A percentile compares a stretch with the other conserved stretches of the same genome.
Conservation (phyloP, 163 green algal species). For the Scenedesmus sp. region DNA sequence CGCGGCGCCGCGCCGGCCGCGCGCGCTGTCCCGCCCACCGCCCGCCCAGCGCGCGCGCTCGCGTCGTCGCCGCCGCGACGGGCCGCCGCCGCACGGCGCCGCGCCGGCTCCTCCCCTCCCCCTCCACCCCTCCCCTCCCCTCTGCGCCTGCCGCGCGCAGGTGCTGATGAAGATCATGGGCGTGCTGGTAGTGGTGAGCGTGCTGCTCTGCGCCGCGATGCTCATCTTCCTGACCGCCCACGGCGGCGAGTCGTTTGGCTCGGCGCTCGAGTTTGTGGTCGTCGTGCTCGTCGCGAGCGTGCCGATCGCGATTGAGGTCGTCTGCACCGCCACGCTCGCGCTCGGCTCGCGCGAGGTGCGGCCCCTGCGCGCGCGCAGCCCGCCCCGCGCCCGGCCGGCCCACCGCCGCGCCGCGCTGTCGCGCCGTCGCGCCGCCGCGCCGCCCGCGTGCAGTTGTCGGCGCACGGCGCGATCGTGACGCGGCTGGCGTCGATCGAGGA, state of each 20-base stretch:
- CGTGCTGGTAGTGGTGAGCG: constrained; percentile 56
- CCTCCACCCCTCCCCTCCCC: too few relatives aligned
- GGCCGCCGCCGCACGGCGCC: too few relatives aligned
- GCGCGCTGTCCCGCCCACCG: too few relatives aligned
- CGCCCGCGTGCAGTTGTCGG: constrained; percentile 50
- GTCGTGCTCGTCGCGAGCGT: constrained; percentile 86
- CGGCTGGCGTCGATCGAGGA: constrained; percentile 87
- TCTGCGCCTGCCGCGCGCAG: too few relatives aligned
- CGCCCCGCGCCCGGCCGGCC: too few relatives aligned
- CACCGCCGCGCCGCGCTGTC: too few relatives aligned
- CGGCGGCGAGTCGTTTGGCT: constrained; percentile 33
- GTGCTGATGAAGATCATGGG: constrained; percentile 83
- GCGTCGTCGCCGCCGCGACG: too few relatives aligned
- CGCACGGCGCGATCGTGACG: constrained; percentile 84
- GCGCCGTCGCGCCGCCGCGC: too few relatives aligned
- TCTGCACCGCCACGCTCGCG: constrained; percentile 83
- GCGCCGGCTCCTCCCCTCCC: too few relatives aligned
- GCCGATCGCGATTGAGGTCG: constrained; percentile 88
- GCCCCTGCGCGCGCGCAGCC: too few relatives aligned
- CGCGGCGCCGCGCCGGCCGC: too few relatives aligned
- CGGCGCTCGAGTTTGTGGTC: constrained; percentile 57
- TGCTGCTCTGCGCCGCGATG: constrained; percentile 53
- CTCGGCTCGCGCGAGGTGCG: constrained; percentile 68
- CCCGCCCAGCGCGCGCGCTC: too few relatives aligned
- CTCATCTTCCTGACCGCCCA: constrained; percentile 60